A percentile compares a stretch with the other conserved stretches of the same genome.
These are phyloP conservation scores for Dipteronia dyeriana DNA, from an alignment of 345 rosid species.

Conservation along the genomic window DNA sequence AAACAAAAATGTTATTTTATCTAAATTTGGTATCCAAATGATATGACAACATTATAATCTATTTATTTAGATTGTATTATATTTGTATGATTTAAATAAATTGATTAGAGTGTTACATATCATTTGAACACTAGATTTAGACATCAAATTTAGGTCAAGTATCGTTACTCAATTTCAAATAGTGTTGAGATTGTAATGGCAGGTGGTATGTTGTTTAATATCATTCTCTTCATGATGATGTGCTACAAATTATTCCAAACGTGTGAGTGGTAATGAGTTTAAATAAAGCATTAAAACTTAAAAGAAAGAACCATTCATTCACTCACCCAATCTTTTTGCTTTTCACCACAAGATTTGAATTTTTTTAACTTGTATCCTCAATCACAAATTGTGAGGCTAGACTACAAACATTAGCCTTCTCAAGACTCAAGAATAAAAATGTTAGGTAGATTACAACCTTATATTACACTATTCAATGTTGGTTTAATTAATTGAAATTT, in stretches of 20 bases:
- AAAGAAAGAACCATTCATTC: neutral
- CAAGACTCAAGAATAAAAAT: neutral
- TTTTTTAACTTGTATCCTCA: neutral
- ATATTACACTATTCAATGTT: no score
- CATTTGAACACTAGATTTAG: no score
- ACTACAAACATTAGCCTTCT: no score
- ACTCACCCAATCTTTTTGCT: neutral
- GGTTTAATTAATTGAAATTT: no score
- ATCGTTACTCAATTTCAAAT: no score
- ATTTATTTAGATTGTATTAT: no score
- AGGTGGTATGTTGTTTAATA: neutral
- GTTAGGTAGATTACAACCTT: neutral
- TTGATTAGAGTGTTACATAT: no score
- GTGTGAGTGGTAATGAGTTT: neutral
- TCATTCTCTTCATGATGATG: neutral
- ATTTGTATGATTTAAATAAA: no score
- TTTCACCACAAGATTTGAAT: neutral
- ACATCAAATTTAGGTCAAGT: no score
- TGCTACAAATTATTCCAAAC: neutral
- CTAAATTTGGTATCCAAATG: no score
- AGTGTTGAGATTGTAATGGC: neutral
- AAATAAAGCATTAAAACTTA: neutral
- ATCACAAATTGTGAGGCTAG: neutral
- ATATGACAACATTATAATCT: no score
- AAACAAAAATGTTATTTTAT: no score